phyloP scores from a whole-genome alignment of 2,329 filamentous ascomycete genomes.

The Gaeumannomyces tritici region DNA sequence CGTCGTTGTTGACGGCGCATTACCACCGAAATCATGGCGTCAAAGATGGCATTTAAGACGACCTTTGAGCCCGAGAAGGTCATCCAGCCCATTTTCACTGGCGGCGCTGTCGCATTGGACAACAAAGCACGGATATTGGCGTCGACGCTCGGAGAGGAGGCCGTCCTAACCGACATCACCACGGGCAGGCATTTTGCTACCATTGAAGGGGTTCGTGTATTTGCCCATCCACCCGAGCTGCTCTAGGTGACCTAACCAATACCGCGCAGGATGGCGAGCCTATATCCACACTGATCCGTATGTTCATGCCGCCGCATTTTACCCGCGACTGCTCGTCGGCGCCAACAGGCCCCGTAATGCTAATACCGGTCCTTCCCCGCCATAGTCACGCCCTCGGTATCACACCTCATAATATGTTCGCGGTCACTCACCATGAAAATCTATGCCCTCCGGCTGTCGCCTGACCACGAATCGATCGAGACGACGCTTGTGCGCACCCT shows the following conservation, averaged over 20 bases:
- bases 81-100: constrained; percentile 89
- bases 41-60: constrained; percentile 61
- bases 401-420: constrained; percentile 84
- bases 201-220: constrained; percentile 68
- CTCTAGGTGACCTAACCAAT: neutral
- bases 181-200: constrained; percentile 74
- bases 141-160: constrained; percentile 87
- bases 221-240: neutral
- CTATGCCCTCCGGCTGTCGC: constrained; percentile 58
- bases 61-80: constrained; percentile 79
- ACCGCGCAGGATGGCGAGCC: constrained; percentile 59
- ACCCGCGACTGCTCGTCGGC: neutral
- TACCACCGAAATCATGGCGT: constrained; percentile 40
- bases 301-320: constrained; percentile 6
- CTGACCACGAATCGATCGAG: constrained; percentile 47
- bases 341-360: neutral
- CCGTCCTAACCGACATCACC: constrained; percentile 72
- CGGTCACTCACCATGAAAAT: constrained; percentile 94
- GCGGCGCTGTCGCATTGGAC: constrained; percentile 78
- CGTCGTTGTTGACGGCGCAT: neutral
- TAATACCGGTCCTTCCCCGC: constrained; percentile 9
- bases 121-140: constrained; percentile 73
- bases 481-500: constrained; percentile 66
- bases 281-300: constrained; percentile 65
- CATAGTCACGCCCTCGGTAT: constrained; percentile 75